phyloP scores from a whole-genome alignment of 1,139 yeast species.

The Yamadazyma friedrichii region DNA sequence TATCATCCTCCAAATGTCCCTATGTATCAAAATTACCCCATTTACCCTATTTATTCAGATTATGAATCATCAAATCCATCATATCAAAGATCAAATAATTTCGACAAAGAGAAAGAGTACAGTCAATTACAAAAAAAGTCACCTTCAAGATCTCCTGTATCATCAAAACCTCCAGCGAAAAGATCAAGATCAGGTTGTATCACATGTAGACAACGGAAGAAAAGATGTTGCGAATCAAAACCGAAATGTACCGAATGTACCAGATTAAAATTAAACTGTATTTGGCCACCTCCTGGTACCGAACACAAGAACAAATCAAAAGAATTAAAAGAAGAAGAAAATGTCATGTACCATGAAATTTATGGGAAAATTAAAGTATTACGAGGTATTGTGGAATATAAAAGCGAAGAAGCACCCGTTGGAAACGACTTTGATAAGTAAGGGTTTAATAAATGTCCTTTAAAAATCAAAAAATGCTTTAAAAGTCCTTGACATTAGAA shows the following conservation, averaged over 20 bases:
- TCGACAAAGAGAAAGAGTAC: not conserved
- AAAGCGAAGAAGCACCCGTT: constrained; percentile 15
- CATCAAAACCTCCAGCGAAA: constrained; percentile 17
- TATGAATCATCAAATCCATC: not conserved
- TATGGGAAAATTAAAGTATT: constrained; percentile 61
- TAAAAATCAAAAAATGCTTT: too few species aligned
- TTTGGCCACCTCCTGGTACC: constrained; percentile 52
- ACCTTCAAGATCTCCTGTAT: not conserved
- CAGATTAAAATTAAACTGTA: constrained; percentile 41
- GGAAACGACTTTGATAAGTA: constrained; percentile 4
- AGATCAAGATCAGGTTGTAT: constrained; percentile 48
- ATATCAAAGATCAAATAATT: not conserved
- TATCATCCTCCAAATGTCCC: not conserved
- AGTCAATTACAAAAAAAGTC: not conserved
- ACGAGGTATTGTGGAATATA: constrained; percentile 58
- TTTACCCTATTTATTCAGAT: constrained; percentile 2
- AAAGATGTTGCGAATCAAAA: constrained; percentile 43
- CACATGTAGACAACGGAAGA: constrained; percentile 46
- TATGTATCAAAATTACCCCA: constrained; percentile 1
- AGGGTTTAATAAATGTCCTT: too few species aligned
- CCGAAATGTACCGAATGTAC: constrained; percentile 46
- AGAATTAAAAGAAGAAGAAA: constrained; percentile 48
- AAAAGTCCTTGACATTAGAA: too few species aligned
- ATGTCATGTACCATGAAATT: constrained; percentile 48
- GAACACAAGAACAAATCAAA: constrained; percentile 50